Conservation (phyloP, 352 stramenopile genomes). For the Pythium aquatile region DNA sequence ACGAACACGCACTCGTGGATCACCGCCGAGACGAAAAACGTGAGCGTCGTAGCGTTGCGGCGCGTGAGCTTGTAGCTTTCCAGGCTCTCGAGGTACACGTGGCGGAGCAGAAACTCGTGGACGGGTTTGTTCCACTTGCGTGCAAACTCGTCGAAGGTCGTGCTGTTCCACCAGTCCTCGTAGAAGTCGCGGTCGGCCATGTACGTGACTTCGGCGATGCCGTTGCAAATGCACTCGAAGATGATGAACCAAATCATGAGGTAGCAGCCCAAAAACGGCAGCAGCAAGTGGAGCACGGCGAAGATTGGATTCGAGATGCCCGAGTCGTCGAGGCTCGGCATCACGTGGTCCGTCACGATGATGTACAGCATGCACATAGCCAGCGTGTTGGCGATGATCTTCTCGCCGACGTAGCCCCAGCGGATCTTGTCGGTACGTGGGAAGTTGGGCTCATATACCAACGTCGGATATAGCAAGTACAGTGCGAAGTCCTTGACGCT, state of each 20-base stretch:
- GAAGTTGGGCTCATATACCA: constrained; percentile 95
- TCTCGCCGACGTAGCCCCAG: constrained; percentile 80
- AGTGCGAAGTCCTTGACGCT: constrained; percentile 62
- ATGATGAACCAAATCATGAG: constrained; percentile 96
- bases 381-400: constrained; percentile 76
- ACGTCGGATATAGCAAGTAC: constrained; percentile 82
- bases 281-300: constrained; percentile 79
- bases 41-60: constrained; percentile 79
- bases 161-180: constrained; percentile 97
- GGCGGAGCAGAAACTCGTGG: constrained; percentile 92
- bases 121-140: constrained; percentile 98
- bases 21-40: constrained; percentile 94
- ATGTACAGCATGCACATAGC: constrained; percentile 87
- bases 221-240: constrained; percentile 96
- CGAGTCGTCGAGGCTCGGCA: constrained; percentile 77
- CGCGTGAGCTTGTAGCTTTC: constrained; percentile 72
- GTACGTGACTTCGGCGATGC: constrained; percentile 92
- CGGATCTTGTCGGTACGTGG: constrained; percentile 82
- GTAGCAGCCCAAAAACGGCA: constrained; percentile 94
- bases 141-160: constrained; percentile 88
- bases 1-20: constrained; percentile 96
- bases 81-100: constrained; percentile 81
- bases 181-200: constrained; percentile 94
- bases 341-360: constrained; percentile 89
- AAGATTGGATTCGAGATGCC: constrained; percentile 53